Evolutionary conservation across 1,284 basidiomycete genomes (phyloP).

Genomic region (Phlebopus sp.): DNA sequence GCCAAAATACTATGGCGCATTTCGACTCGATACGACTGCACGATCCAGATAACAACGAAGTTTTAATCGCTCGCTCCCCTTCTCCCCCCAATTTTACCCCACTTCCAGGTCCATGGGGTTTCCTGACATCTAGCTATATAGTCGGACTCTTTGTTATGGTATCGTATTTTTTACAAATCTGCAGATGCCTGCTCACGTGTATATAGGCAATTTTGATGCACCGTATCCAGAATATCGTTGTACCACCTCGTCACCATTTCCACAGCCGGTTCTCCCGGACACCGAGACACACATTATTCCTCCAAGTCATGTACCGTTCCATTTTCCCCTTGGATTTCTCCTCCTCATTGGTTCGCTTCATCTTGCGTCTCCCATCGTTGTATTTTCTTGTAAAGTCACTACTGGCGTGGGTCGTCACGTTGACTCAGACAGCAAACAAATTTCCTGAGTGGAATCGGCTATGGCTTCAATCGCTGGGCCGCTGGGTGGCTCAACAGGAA

Average conservation of each 20-base stretch:
- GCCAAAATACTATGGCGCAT: neutral
- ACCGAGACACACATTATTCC: slow-evolving; percentile 17
- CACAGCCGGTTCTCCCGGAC: slow-evolving; percentile 25
- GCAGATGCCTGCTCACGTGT: slow-evolving; percentile 11
- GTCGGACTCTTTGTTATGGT: slow-evolving; percentile 64
- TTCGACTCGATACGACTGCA: neutral
- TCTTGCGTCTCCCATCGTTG: slow-evolving; percentile 60
- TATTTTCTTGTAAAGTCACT: slow-evolving; percentile 57
- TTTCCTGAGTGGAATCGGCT: slow-evolving; percentile 34
- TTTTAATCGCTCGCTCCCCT: slow-evolving; percentile 7
- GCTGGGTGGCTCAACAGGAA: slow-evolving; percentile 47
- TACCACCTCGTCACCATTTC: slow-evolving; percentile 54
- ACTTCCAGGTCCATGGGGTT: slow-evolving; percentile 62
- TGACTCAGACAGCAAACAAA: slow-evolving; percentile 52
- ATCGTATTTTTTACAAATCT: slow-evolving; percentile 6
- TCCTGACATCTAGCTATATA: slow-evolving; percentile 69
- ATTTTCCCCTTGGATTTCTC: slow-evolving; percentile 64
- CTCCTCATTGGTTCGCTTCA: slow-evolving; percentile 52
- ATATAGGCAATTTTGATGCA: slow-evolving; percentile 64
- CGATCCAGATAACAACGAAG: neutral
- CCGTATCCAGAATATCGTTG: slow-evolving; percentile 71
- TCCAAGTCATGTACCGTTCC: slow-evolving; percentile 35
- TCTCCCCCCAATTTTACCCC: slow-evolving; percentile 11
- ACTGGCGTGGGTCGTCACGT: slow-evolving; percentile 51
- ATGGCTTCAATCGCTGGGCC: slow-evolving; percentile 37